A percentile compares a stretch with the other conserved stretches of the same genome.
phyloP scores from a whole-genome alignment of 2,329 filamentous ascomycete species.

The Domatiomyces globalis region DNA sequence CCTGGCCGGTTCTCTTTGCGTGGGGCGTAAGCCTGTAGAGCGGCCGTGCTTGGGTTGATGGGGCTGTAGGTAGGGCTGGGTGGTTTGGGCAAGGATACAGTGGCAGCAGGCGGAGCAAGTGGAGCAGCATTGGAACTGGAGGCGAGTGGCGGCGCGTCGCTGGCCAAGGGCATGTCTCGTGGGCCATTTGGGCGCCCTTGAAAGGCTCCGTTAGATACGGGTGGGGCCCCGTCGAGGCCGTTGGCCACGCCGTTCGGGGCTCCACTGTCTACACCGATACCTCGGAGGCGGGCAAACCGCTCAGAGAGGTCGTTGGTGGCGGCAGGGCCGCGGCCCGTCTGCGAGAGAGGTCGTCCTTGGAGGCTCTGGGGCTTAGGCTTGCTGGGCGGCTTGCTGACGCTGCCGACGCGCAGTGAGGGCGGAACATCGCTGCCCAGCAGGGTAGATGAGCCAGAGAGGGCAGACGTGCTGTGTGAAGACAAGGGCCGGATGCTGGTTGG shows the following conservation, averaged over 20 bases:
- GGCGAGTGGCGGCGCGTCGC: slow-evolving; percentile 14
- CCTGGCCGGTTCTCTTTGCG: slow-evolving; percentile 28
- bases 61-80: slow-evolving; percentile 37
- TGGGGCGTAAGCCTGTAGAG: slow-evolving; percentile 26
- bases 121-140: slow-evolving; percentile 25
- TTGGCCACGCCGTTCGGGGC: slow-evolving; percentile 1
- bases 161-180: slow-evolving; percentile 26
- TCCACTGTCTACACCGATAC: neutral
- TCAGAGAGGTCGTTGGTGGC: slow-evolving; percentile 14
- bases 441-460: slow-evolving; percentile 1
- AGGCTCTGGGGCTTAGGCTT: slow-evolving; percentile 15
- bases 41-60: slow-evolving; percentile 27
- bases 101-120: slow-evolving; percentile 26
- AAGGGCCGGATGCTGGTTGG: slow-evolving; percentile 2
- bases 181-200: slow-evolving; percentile 27
- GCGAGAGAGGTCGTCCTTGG: slow-evolving; percentile 11
- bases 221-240: slow-evolving; percentile 4
- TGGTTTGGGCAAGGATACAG: slow-evolving; percentile 31
- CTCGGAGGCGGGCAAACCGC: slow-evolving; percentile 17
- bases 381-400: slow-evolving; percentile 8
- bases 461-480: neutral
- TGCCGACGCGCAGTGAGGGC: slow-evolving; percentile 8
- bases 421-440: slow-evolving; percentile 6
- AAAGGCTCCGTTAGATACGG: slow-evolving; percentile 15
- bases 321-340: neutral